Base-by-base conservation (phyloP, 2,329 filamentous ascomycete genomes). In the Hypoxylon sp. region DNA sequence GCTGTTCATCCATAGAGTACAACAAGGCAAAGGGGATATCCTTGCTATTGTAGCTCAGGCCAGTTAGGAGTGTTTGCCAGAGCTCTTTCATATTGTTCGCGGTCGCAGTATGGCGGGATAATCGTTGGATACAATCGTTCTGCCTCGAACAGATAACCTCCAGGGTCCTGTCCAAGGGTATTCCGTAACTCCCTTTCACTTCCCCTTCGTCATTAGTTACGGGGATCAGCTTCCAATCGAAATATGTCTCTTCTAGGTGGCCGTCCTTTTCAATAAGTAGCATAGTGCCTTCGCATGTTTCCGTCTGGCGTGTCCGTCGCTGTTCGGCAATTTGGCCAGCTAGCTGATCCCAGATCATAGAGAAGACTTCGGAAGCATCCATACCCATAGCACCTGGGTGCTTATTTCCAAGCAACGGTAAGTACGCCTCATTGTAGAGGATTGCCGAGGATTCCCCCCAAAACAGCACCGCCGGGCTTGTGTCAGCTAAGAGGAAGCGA, bases 181-280 rank as follows among this genome's bases (percentile, higher is more conserved):
- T 72, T 1, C 68, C 69, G 34, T 75, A 75, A 3, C 69, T 73
- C 1, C 70, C 74, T 38, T 64, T 66, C 3, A 78, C 78, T 43
- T 82, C 76, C 13, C 80, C 76, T 19, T 79, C 79, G 2, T 79
- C 76, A 6, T 78, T 77, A 48, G 80, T 79, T 14, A 83, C 65
- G 5, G 82, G 82, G 6, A 79, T 76, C 21, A 82, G 78, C 19
- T 79, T 82, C 80, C 80, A 82, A n/a, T 80, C 79, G 57, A 81
- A 80, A 61, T 82, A 83, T 0, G 75, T 78, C 60, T 82, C 80
- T 56, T 81, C 79, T 0, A 78, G 58, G 53, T 78, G 78, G 0
- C 78, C 80, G 34, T 80, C 58, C 14, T 76, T 67, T 21, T 78
- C 72, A 45, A 80, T 76, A 9, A 77, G 74, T 14, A 80, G 67